Conservation (phyloP, 495 filamentous ascomycete genomes). For the Penicillium silybi region DNA sequence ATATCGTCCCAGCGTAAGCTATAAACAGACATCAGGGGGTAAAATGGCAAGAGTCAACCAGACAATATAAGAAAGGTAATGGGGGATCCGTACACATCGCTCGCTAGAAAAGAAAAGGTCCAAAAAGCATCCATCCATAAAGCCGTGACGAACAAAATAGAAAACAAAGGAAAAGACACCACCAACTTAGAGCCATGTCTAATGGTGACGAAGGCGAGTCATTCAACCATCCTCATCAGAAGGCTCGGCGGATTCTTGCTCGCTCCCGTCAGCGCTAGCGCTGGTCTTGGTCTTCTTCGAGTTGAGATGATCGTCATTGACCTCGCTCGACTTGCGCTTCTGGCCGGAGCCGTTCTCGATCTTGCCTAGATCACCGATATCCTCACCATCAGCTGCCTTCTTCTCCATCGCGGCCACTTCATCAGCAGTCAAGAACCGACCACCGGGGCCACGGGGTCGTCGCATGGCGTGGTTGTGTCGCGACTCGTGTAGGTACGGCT, state of each 20-base stretch:
- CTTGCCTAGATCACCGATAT: slow-evolving; percentile 32
- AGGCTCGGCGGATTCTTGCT: slow-evolving; percentile 44
- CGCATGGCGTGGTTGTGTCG: slow-evolving; percentile 99
- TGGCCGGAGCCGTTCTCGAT: slow-evolving; percentile 34
- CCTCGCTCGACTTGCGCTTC: slow-evolving; percentile 51
- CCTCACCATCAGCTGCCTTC: slow-evolving; percentile 27
- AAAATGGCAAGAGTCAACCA: slow-evolving; percentile 3
- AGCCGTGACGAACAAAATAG: slow-evolving; percentile 22
- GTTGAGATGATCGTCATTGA: slow-evolving; percentile 37
- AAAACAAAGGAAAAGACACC: slow-evolving; percentile 6
- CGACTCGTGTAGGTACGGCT: slow-evolving; percentile 98
- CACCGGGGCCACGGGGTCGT: slow-evolving; percentile 90
- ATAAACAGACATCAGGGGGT: slow-evolving; percentile 33
- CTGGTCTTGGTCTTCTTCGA: slow-evolving; percentile 50
- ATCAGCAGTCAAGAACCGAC: slow-evolving; percentile 95
- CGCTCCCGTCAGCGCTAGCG: slow-evolving; percentile 46
- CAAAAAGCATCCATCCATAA: slow-evolving; percentile 36
- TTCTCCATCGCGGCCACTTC: slow-evolving; percentile 90
- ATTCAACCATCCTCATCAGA: slow-evolving; percentile 49
- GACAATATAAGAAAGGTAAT: slow-evolving; percentile 12
- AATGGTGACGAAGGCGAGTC: not conserved
- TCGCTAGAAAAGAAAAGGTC: slow-evolving; percentile 33
- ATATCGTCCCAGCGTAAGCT: slow-evolving; percentile 37
- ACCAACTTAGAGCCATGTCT: not conserved
- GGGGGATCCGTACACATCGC: slow-evolving; percentile 37